Evolutionary conservation across 371 early-diverging fungal genomes (phyloP).

Genomic region (Apophysomyces elegans): DNA sequence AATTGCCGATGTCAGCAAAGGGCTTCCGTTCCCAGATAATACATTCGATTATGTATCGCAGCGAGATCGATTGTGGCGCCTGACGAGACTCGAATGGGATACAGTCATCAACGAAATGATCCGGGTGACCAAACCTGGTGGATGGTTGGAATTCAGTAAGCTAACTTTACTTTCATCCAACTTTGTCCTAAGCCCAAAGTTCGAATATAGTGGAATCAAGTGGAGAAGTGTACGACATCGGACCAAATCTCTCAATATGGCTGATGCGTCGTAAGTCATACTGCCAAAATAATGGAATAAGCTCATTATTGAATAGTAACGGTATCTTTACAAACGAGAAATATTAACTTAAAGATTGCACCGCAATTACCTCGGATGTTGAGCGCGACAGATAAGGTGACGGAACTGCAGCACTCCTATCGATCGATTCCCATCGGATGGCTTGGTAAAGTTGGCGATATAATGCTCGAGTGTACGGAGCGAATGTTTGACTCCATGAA

Average conservation of each 20-base stretch:
- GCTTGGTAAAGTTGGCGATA: slow-evolving; percentile 47
- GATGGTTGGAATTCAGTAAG: slow-evolving; percentile 13
- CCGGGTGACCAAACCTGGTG: slow-evolving; percentile 33
- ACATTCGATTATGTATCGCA: slow-evolving; percentile 32
- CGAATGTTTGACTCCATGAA: slow-evolving; percentile 45
- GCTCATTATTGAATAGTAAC: slow-evolving; percentile 26
- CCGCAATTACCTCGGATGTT: slow-evolving; percentile 29
- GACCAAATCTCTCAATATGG: slow-evolving; percentile 53
- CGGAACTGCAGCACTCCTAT: slow-evolving; percentile 29
- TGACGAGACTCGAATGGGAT: slow-evolving; percentile 29
- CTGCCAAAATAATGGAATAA: background rate
- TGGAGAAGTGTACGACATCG: slow-evolving; percentile 38
- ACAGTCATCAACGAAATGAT: slow-evolving; percentile 24
- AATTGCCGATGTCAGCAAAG: slow-evolving; percentile 30
- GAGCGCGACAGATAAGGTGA: slow-evolving; percentile 14
- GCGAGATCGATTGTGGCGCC: slow-evolving; percentile 21
- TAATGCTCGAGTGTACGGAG: slow-evolving; percentile 38
- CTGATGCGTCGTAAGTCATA: slow-evolving; percentile 43
- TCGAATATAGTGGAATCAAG: slow-evolving; percentile 26
- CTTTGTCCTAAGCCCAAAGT: background rate
- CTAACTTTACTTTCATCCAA: background rate
- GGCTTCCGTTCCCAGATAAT: slow-evolving; percentile 30
- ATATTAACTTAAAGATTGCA: slow-evolving; percentile 34
- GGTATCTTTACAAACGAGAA: slow-evolving; percentile 47
- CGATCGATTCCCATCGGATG: slow-evolving; percentile 51